Conservation (phyloP, 495 filamentous ascomycete genomes). For the Physcia stellaris region DNA sequence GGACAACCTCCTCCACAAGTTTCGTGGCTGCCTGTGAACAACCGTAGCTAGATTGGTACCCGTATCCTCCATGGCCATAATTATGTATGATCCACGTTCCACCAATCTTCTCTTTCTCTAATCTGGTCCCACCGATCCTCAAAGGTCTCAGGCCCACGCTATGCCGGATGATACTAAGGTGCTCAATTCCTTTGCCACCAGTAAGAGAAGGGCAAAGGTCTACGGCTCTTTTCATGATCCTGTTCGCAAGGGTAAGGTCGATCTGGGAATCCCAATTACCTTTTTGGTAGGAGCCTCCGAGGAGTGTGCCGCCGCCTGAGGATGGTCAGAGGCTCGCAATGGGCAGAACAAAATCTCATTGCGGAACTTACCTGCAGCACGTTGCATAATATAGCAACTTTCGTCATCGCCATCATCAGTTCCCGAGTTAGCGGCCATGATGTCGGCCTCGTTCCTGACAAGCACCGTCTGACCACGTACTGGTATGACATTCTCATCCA, state of each 20-base stretch:
- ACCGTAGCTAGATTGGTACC: constrained; percentile 79
- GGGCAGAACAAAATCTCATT: too few relatives aligned
- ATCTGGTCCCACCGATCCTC: constrained; percentile 57
- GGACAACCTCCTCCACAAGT: constrained; percentile 52
- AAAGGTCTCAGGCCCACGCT: constrained; percentile 76
- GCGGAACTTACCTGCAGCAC: constrained; percentile 56
- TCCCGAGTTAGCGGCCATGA: constrained; percentile 57
- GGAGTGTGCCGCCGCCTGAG: constrained; percentile 53
- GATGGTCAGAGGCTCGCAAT: too few relatives aligned
- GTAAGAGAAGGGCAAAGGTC: constrained; percentile 60
- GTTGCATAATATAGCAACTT: constrained; percentile 76
- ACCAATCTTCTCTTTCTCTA: constrained; percentile 67
- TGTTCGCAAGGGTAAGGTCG: constrained; percentile 64
- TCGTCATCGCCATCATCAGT: constrained; percentile 74
- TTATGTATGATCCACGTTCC: constrained; percentile 79
- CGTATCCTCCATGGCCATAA: constrained; percentile 93
- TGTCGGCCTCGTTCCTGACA: constrained; percentile 66
- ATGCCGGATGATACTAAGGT: constrained; percentile 73
- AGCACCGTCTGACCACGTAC: constrained; percentile 79
- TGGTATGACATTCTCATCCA: constrained; percentile 60
- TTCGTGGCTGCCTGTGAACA: constrained; percentile 56
- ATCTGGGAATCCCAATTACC: constrained; percentile 69
- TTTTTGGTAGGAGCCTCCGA: constrained; percentile 80
- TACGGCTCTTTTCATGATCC: constrained; percentile 82
- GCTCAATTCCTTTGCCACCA: constrained; percentile 64